Percentiles rank a stretch among this genome's conserved stretches.
Evolutionary conservation across 2,329 filamentous ascomycete species (phyloP).

Genomic region (Pestalotiopsis sp.): DNA sequence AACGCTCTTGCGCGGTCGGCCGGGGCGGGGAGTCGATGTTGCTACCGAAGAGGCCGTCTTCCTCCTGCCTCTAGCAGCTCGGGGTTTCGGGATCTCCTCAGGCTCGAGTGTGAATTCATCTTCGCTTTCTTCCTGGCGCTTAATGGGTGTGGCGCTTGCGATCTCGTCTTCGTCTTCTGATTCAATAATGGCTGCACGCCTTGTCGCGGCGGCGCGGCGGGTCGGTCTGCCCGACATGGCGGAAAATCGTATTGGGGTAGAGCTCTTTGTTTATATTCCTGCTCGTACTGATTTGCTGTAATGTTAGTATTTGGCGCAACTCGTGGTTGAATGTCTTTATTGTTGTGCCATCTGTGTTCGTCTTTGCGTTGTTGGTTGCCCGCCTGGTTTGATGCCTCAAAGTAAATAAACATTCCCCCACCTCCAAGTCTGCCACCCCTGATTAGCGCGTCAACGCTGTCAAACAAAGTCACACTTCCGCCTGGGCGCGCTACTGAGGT

Average conservation of each 20-base stretch:
- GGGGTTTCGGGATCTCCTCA: conserved; percentile 54
- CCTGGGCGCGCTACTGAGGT: not conserved
- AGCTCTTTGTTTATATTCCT: not conserved
- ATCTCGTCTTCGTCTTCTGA: conserved; percentile 76
- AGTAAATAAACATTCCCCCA: conserved; percentile 15
- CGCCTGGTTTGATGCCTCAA: conserved; percentile 1
- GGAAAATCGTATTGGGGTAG: not conserved
- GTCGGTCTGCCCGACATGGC: conserved; percentile 38
- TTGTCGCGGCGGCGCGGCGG: conserved; percentile 52
- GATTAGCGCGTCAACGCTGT: conserved; percentile 12
- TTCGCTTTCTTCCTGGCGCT: conserved; percentile 64
- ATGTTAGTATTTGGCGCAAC: not conserved
- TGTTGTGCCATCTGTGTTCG: not conserved
- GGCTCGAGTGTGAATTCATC: conserved; percentile 80
- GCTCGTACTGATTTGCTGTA: not conserved
- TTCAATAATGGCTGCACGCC: conserved; percentile 76
- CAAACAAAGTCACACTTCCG: not conserved
- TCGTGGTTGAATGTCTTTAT: not conserved
- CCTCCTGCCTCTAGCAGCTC: conserved; percentile 38
- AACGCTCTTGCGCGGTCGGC: conserved; percentile 45
- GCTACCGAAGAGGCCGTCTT: conserved; percentile 41
- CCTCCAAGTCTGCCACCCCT: not conserved
- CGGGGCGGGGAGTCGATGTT: conserved; percentile 43
- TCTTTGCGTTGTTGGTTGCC: not conserved
- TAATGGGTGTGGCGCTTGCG: conserved; percentile 50